Conservation (phyloP, 2,329 filamentous ascomycete species). For the Talaromyces islandicus region DNA sequence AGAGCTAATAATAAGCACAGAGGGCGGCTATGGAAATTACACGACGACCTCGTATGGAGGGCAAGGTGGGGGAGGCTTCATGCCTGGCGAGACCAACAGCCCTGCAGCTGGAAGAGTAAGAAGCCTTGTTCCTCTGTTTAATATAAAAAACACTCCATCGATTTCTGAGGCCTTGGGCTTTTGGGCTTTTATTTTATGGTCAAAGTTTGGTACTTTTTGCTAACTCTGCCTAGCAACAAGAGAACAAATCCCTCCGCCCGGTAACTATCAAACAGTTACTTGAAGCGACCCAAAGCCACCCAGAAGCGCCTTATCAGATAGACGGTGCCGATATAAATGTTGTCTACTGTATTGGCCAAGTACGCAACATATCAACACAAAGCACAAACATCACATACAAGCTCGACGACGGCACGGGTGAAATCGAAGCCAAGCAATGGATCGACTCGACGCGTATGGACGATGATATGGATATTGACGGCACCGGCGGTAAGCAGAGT, state of each 20-base stretch:
- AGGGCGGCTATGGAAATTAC: constrained; percentile 40
- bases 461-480: constrained; percentile 42
- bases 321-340: constrained; percentile 69
- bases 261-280: constrained; percentile 94
- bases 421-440: constrained; percentile 65
- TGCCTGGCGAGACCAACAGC: constrained; percentile 47
- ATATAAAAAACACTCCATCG: neutral
- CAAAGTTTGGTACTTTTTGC: neutral
- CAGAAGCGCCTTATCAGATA: constrained; percentile 72
- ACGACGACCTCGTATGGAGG: constrained; percentile 53
- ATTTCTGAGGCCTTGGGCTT: neutral
- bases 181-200: neutral
- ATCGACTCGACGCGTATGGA: constrained; percentile 35
- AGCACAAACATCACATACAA: constrained; percentile 88
- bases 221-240: constrained; percentile 58
- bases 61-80: constrained; percentile 54
- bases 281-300: constrained; percentile 71
- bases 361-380: constrained; percentile 79
- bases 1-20: constrained; percentile 14
- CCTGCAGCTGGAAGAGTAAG: constrained; percentile 38
- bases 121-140: neutral
- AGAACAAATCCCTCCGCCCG: constrained; percentile 76
- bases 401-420: constrained; percentile 89
- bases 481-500: constrained; percentile 41
- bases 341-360: constrained; percentile 82